Conservation (phyloP, 23 red algal species). For the Gracilariopsis chorda region DNA sequence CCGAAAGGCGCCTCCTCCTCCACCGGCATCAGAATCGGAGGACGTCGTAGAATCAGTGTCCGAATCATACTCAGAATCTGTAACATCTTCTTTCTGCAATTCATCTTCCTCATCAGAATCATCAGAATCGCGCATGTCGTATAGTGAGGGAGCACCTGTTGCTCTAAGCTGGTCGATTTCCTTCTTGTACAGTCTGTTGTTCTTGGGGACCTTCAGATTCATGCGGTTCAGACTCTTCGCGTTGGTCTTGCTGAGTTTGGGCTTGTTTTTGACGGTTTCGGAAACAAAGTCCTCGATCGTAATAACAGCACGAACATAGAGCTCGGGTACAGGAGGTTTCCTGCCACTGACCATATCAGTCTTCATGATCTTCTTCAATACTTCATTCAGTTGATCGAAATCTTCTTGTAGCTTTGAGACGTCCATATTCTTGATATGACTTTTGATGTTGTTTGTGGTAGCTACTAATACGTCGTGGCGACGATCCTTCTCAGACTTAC, state of each 20-base stretch:
- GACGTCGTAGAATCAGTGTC: constrained; percentile 47
- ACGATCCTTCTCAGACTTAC: constrained; percentile 75
- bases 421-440: constrained; percentile 94
- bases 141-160: constrained; percentile 44
- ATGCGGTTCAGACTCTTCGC: constrained; percentile 96
- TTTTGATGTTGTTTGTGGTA: constrained; percentile 67
- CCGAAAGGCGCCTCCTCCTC: constrained; percentile 6
- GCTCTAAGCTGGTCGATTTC: constrained; percentile 77
- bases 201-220: constrained; percentile 88
- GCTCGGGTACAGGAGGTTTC: constrained; percentile 69
- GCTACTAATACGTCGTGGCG: constrained; percentile 73
- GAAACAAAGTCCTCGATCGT: constrained; percentile 83
- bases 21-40: constrained; percentile 28
- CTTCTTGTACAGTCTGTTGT: constrained; percentile 66
- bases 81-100: background rate
- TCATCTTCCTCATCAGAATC: constrained; percentile 38
- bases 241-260: constrained; percentile 97
- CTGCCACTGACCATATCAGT: constrained; percentile 68
- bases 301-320: constrained; percentile 75
- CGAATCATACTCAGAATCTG: background rate
- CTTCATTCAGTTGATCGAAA: constrained; percentile 85
- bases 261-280: constrained; percentile 64
- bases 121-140: constrained; percentile 60
- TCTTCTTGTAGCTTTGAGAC: constrained; percentile 84
- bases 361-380: constrained; percentile 66